phyloP scores from a whole-genome alignment of 75 land plant species.

The Larix kaempferi region DNA sequence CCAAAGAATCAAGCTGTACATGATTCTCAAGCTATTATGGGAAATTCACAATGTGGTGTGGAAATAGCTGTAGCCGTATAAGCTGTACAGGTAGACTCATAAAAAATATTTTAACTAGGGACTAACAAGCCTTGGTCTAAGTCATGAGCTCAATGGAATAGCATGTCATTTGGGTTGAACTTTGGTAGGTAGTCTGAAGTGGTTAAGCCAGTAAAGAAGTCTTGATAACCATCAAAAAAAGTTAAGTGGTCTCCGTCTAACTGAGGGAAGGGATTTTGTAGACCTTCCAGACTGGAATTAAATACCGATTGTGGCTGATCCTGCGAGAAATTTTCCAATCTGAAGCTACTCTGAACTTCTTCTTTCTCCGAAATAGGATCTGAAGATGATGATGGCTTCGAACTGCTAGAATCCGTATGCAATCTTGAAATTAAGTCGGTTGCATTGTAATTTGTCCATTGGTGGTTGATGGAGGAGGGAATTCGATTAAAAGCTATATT shows the following conservation, averaged over 20 bases:
- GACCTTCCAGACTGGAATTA: conserved; percentile 2
- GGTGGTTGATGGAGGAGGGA: background rate
- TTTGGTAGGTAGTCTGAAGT: too few relatives aligned
- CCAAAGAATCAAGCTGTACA: too few relatives aligned
- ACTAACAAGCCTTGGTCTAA: too few relatives aligned
- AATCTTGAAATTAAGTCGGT: background rate
- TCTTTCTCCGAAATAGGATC: conserved; percentile 8
- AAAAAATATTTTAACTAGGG: too few relatives aligned
- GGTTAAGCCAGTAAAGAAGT: background rate
- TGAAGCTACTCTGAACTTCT: conserved; percentile 11
- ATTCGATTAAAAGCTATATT: background rate
- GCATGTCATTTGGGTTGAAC: too few relatives aligned
- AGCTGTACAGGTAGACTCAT: too few relatives aligned
- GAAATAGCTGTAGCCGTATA: too few relatives aligned
- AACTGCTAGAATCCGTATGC: conserved; percentile 8
- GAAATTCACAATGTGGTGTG: too few relatives aligned
- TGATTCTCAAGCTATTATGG: too few relatives aligned
- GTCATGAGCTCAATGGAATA: too few relatives aligned
- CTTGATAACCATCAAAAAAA: background rate
- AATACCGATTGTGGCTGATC: background rate
- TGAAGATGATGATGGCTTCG: conserved; percentile 9
- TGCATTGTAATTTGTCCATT: conserved; percentile 6
- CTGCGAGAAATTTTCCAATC: background rate
- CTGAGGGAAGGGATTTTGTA: conserved; percentile 6
- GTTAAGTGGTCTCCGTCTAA: background rate